Evolutionary conservation across 768 basidiomycete genomes (phyloP), one percentile per base, ranked within the genome.

Genomic region (Phallus indusiatus): DNA sequence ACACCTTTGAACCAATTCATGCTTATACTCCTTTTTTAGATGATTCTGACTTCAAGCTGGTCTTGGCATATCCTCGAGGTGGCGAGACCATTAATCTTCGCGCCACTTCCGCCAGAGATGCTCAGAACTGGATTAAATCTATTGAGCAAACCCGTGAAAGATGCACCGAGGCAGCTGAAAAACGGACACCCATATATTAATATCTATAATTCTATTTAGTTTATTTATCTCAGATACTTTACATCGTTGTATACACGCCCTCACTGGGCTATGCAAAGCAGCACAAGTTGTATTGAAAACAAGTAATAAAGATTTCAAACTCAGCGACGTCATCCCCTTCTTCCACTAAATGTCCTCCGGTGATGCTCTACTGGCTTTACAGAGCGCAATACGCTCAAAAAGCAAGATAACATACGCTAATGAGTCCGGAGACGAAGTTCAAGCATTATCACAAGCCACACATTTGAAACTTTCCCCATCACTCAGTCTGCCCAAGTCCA

Each of bases 31-130:
- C 21, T 48, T 7, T 28, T 1, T 12, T 52, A 90, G 90, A 91
- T 64, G 84, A 89, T 67, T 65, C 76, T n/a, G 68, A 78, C 3
- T 85, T 94, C 74, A 79, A 82, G 57, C 69, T 94, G 12, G 74
- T 76, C 14, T 71, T 88, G 56, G 76, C 83, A 1, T 88, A 86
- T 68, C 83, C 84, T 37, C 78, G 87, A 51, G 88, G 88, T 35
- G 89, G 88, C 1, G 86, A 91, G 60, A 76, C 77, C 5, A 78
- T 93, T 48, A 71, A 72, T 17, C 70, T 91, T 55, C 79, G 80
- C 47, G 83, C 86, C 0, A 67, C 72, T 3, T 84, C 78, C 20
- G 71, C 76, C 0, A 75, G 83, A 5, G 85, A 89, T 46, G 82
- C 84, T 58, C 78, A 81, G 62, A 62, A 66, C 0, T 83, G 81